phyloP scores from a whole-genome alignment of 2,329 filamentous ascomycete species.

The Trichoderma semiorbis region DNA sequence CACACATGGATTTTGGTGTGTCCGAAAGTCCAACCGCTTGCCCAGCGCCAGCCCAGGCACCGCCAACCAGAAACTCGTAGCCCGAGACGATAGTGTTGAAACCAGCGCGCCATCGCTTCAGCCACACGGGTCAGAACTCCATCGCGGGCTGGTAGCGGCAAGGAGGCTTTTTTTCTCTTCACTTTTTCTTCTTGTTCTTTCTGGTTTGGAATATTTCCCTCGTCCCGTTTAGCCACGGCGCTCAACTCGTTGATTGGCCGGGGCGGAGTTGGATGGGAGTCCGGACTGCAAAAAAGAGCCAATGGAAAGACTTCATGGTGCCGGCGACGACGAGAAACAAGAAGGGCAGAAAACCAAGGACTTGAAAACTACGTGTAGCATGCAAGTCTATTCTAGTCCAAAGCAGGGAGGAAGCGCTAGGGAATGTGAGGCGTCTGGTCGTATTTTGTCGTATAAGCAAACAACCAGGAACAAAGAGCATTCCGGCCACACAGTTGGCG shows the following conservation, averaged over 20 bases:
- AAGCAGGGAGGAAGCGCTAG: not conserved
- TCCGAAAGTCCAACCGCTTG: not conserved
- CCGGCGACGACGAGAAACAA: not conserved
- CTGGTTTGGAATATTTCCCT: not conserved
- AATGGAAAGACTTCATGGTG: constrained; percentile 3
- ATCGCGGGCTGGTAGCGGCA: not conserved
- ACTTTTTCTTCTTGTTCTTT: not conserved
- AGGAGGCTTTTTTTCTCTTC: not conserved
- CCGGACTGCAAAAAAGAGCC: not conserved
- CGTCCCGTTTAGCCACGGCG: not conserved
- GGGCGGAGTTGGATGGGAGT: not conserved
- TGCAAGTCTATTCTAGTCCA: not conserved
- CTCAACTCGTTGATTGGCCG: not conserved
- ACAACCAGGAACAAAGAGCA: not conserved
- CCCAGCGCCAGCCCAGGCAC: not conserved
- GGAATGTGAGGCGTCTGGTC: not conserved
- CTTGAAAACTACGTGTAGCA: not conserved
- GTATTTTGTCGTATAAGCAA: constrained; percentile 12
- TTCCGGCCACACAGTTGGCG: constrained; percentile 11
- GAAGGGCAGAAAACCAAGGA: not conserved
- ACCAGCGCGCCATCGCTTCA: constrained; percentile 10
- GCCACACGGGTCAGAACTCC: constrained; percentile 11
- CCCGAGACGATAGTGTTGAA: constrained; percentile 8
- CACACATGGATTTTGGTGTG: not conserved
- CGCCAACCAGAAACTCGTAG: not conserved